These are phyloP conservation scores for Aristolochia californica DNA, from an alignment of 164 flowering plant genomes.

Conservation along the genomic window DNA sequence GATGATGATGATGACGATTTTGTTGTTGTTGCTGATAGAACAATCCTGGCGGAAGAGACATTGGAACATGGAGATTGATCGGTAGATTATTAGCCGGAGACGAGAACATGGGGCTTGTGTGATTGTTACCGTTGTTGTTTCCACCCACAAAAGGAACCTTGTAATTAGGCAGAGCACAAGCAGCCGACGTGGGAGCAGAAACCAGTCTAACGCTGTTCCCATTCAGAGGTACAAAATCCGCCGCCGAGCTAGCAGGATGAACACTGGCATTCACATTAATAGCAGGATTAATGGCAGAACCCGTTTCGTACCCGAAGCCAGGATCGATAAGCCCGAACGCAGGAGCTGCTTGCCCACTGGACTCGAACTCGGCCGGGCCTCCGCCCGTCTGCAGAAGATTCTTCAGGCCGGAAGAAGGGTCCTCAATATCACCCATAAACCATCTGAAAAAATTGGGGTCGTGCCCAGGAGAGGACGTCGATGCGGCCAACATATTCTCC, in stretches of 20 bases:
- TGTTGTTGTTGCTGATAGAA: conserved; percentile 26
- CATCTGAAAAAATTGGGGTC: conserved; percentile 58
- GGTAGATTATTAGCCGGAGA: conserved; percentile 15
- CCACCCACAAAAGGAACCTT: conserved; percentile 6
- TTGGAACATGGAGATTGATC: conserved; percentile 14
- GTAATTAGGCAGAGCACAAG: conserved; percentile 5
- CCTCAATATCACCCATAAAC: conserved; percentile 65
- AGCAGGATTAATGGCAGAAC: conserved; percentile 9
- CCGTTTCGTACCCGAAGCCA: conserved; percentile 26
- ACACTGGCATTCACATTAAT: conserved; percentile 5
- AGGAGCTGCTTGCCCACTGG: background rate
- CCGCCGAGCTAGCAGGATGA: conserved; percentile 9
- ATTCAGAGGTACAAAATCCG: conserved; percentile 13
- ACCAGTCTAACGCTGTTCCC: conserved; percentile 9
- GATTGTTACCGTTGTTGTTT: conserved; percentile 1
- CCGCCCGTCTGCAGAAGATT: conserved; percentile 36
- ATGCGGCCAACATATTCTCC: conserved; percentile 45
- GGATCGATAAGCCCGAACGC: conserved; percentile 25
- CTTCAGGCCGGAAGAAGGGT: conserved; percentile 42
- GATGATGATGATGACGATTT: background rate
- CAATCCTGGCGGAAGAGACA: conserved; percentile 15
- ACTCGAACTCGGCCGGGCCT: conserved; percentile 30
- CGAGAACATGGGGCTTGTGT: conserved; percentile 19
- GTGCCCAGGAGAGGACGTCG: conserved; percentile 37
- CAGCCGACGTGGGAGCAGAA: conserved; percentile 10